A percentile compares a stretch with the other conserved stretches of the same genome.
Evolutionary conservation across 2,329 filamentous ascomycete species (phyloP).

Genomic region (Fusarium longipes): DNA sequence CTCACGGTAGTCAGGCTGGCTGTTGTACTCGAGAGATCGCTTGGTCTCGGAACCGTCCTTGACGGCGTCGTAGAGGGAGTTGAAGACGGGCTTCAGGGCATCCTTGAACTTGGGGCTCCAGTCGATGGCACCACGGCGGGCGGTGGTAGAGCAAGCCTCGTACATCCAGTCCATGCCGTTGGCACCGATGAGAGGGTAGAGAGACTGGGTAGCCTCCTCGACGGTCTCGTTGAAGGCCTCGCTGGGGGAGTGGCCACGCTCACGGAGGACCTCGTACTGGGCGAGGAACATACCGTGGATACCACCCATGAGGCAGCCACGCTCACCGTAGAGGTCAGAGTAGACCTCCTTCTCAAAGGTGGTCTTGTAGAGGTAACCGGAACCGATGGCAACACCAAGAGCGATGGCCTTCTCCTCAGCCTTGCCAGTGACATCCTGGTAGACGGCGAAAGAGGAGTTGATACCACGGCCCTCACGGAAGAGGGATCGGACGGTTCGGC

Average conservation of each 20-base stretch:
- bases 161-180: conserved; percentile 99
- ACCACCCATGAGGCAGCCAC: conserved; percentile 99
- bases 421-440: conserved; percentile 97
- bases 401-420: conserved; percentile 98
- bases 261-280: conserved; percentile 99
- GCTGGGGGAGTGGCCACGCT: conserved; percentile 95
- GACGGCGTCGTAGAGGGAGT: conserved; percentile 94
- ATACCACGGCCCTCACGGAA: conserved; percentile 99
- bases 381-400: conserved; percentile 95
- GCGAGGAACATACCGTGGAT: conserved; percentile 99
- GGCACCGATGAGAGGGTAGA: conserved; percentile 97
- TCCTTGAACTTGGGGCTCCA: conserved; percentile 98
- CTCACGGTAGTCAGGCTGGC: conserved; percentile 94
- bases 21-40: conserved; percentile 97
- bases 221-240: conserved; percentile 99
- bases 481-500: conserved; percentile 96
- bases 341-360: conserved; percentile 99
- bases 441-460: conserved; percentile 99
- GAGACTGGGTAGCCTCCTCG: conserved; percentile 97
- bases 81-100: conserved; percentile 98
- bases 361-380: conserved; percentile 99
- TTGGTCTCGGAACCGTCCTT: conserved; percentile 92
- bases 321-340: conserved; percentile 99
- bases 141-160: conserved; percentile 98
- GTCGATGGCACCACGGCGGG: conserved; percentile 97